Evolutionary conservation across 2,329 filamentous ascomycete species (phyloP), one percentile per base, ranked within the genome.

Genomic region (Phyllosticta citriasiana): DNA sequence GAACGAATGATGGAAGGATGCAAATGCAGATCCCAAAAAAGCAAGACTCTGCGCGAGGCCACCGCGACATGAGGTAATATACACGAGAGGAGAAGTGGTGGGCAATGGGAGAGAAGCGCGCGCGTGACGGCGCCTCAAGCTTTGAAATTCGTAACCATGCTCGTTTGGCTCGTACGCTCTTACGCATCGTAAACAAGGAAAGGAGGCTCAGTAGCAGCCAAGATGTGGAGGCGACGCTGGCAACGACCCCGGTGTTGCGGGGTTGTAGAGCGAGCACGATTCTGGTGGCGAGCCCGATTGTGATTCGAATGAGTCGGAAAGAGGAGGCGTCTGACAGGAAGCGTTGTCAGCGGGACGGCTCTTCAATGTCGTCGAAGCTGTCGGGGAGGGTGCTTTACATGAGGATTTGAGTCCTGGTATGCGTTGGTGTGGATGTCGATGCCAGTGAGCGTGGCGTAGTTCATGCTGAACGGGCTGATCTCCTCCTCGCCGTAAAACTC

Each of bases 261-360:
- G 87, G 74, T 73, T 77, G 57, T 67, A 66, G 53, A 63, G 26
- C 22, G 26, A 25, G 53, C 22, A 62, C 56, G 70, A 72, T 62
- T 78, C 77, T 58, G 74, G 68, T 33, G 76, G 76, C 57, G 76
- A 77, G 59, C 69, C 71, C n/a, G 71, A 68, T 51, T 67, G 66
- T 58, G 86, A 89, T 71, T 88, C 86, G 73, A 85, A 88, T 27
- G 85, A 87, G 72, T 88, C 86, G 69, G 86, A 88, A 68, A 91
- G 83, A 70, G 88, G 86, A 76, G 88, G 88, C 74, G 88, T 91
- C 88, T 91, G 47, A 57, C 55, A 61, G 55, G 53, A 53, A 26
- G 57, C 55, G 50, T 57, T 61, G 61, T 61, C 63, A 65, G 63
- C 65, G 65, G 63, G 65, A 57, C 63, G 60, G 55, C 57, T 59